Evolutionary conservation across 441 rosid genomes (phyloP).

Genomic region (Brassica hybrid): DNA sequence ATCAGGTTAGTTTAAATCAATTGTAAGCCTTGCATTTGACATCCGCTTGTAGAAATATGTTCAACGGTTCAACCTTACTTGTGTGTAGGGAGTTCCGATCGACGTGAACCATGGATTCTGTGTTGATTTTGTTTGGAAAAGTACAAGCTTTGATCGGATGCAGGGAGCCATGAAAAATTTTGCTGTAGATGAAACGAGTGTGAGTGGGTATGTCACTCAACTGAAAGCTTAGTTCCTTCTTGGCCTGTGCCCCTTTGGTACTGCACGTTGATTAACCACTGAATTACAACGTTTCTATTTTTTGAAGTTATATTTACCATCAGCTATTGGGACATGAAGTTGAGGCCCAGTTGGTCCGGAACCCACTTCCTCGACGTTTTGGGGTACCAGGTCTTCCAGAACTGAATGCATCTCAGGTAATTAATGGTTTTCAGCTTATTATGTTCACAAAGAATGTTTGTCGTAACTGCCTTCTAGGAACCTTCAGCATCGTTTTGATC

Average conservation of each 20-base stretch:
- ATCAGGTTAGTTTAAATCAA: slow-evolving; percentile 69
- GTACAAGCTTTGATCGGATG: slow-evolving; percentile 99
- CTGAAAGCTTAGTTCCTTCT: slow-evolving; percentile 21
- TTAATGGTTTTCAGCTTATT: slow-evolving; percentile 20
- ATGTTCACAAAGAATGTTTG: slow-evolving; percentile 5
- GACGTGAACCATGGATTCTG: slow-evolving; percentile 94
- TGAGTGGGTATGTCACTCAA: slow-evolving; percentile 84
- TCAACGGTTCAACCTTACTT: slow-evolving; percentile 21
- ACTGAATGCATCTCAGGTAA: slow-evolving; percentile 98
- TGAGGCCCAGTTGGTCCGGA: slow-evolving; percentile 95
- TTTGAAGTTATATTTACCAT: slow-evolving; percentile 88
- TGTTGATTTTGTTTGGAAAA: slow-evolving; percentile 99
- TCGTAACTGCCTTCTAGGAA: slow-evolving; percentile 1
- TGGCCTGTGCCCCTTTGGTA: background rate
- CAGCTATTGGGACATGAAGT: slow-evolving; percentile 98
- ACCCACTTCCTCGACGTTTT: slow-evolving; percentile 89
- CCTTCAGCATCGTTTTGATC: slow-evolving; percentile 19
- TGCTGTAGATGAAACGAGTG: slow-evolving; percentile 99
- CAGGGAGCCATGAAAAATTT: slow-evolving; percentile 99
- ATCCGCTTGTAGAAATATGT: background rate
- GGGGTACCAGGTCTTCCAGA: slow-evolving; percentile 99
- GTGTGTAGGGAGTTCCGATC: slow-evolving; percentile 86
- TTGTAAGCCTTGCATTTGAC: slow-evolving; percentile 23
- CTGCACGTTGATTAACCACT: slow-evolving; percentile 4
- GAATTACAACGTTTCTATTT: background rate